These are phyloP conservation scores for Extremus antarcticus DNA, from an alignment of 495 filamentous ascomycete genomes.

Conservation along the genomic window DNA sequence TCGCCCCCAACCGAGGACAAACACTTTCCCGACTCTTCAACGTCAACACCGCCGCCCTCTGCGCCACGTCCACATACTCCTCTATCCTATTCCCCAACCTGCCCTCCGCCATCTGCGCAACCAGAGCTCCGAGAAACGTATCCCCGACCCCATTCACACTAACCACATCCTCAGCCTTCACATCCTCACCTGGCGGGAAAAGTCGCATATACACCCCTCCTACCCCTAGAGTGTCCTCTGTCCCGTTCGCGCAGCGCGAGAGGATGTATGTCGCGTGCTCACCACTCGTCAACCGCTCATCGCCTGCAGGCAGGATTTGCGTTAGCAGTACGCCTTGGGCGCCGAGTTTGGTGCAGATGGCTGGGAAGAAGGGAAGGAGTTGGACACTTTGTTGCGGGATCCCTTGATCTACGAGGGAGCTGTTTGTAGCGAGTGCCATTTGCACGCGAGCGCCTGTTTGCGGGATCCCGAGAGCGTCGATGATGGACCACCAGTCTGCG, in stretches of 20 bases:
- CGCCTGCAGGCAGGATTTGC: constrained; percentile 51
- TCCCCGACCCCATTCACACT: constrained; percentile 94
- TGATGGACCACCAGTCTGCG: constrained; percentile 62
- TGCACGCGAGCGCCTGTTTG: constrained; percentile 49
- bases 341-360: constrained; percentile 76
- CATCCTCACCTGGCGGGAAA: constrained; percentile 44
- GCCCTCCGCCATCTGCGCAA: constrained; percentile 51
- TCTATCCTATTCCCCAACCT: constrained; percentile 29
- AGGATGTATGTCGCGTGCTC: constrained; percentile 59
- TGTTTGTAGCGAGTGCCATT: constrained; percentile 50
- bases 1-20: constrained; percentile 29
- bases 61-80: constrained; percentile 46
- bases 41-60: constrained; percentile 66
- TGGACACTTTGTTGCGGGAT: constrained; percentile 72
- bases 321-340: constrained; percentile 67
- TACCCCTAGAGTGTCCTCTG: constrained; percentile 39
- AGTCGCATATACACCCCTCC: constrained; percentile 79
- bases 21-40: constrained; percentile 64
- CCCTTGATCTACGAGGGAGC: constrained; percentile 60
- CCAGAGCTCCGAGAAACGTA: constrained; percentile 73
- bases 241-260: constrained; percentile 37
- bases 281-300: constrained; percentile 49
- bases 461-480: constrained; percentile 63
- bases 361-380: constrained; percentile 80
- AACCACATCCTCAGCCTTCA: constrained; percentile 51